Evolutionary conservation across 495 filamentous ascomycete genomes (phyloP), one percentile per base, ranked within the genome.

Genomic region (Trichoderma reesei): DNA sequence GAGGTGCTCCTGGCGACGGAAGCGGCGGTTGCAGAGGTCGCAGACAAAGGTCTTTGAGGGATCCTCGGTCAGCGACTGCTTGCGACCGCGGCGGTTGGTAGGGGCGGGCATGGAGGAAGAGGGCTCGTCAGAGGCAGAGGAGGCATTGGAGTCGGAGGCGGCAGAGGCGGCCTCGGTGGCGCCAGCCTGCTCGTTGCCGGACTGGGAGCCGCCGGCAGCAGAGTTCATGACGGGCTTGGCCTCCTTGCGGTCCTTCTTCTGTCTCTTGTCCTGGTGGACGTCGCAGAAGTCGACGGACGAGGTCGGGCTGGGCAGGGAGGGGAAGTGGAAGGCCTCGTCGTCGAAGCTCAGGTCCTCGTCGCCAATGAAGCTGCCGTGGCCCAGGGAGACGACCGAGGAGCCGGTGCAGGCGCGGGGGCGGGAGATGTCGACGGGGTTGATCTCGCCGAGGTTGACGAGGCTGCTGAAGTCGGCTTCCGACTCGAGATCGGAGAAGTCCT

Each of bases 21-120:
- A 99, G 61, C 95, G 92, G 62, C 95, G 90, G 56, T 87, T 90
- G 84, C 95, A 99, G 20, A 98, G 82, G 48, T 91, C 89, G 80
- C 95, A 99, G 62, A 96, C 89, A 69, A 98, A 99, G 0, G 91
- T 96, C 86, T 99, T 99, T 68, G 91, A 95, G 4, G 95, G 94
- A 69, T 99, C 94, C 67, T 99, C 94, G 18, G 94, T 98, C 72
- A 98, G 75, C 1, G 95, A 98, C 78, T 99, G 94, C 85, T 99
- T 99, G 74, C 94, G 92, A 38, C 94, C 94, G 64, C 94, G 92
- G 68, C 94, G 95, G 76, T 90, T 93, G 69, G 90, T 84, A 9
- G 88, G 90, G 33, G 84, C 82, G 10, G 84, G 79, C 0, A 81
- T 71, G 38, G 83, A 72, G 39, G 76, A 67, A 48, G 79, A 73